Conservation (phyloP, 2,329 filamentous ascomycete species). For the Alternaria panax region DNA sequence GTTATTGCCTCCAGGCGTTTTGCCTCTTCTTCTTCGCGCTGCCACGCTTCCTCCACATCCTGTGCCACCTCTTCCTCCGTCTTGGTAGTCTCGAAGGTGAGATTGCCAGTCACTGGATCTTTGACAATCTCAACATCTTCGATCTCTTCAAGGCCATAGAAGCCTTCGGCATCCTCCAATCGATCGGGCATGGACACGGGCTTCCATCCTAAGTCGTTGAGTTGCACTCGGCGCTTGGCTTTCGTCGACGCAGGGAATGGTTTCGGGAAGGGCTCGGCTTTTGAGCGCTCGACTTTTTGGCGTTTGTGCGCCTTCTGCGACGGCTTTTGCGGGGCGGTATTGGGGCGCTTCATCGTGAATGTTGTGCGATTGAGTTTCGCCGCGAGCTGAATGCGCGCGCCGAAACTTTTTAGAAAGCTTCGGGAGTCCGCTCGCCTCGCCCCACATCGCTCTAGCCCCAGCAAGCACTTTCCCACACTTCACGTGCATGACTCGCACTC, state of each 20-base stretch:
- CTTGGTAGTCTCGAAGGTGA: slow-evolving; percentile 51
- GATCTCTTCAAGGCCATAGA: slow-evolving; percentile 90
- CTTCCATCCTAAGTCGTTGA: slow-evolving; percentile 68
- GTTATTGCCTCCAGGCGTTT: slow-evolving; percentile 32
- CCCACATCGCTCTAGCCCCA: slow-evolving; percentile 24
- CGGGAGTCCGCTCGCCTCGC: slow-evolving; percentile 34
- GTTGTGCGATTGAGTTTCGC: slow-evolving; percentile 4
- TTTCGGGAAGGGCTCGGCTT: slow-evolving; percentile 22
- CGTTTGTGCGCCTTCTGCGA: slow-evolving; percentile 54
- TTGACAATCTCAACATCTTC: slow-evolving; percentile 87
- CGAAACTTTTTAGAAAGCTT: slow-evolving; percentile 30
- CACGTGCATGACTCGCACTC: slow-evolving; percentile 27
- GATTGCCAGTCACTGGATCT: slow-evolving; percentile 58
- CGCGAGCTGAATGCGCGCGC: slow-evolving; percentile 2
- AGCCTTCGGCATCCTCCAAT: slow-evolving; percentile 89
- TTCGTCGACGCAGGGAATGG: slow-evolving; percentile 20
- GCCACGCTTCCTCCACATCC: slow-evolving; percentile 32
- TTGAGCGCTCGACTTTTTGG: slow-evolving; percentile 44
- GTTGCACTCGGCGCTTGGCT: slow-evolving; percentile 44
- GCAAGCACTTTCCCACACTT: slow-evolving; percentile 34
- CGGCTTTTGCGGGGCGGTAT: slow-evolving; percentile 51
- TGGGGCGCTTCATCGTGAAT: slow-evolving; percentile 47
- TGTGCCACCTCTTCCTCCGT: slow-evolving; percentile 34
- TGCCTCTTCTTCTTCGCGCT: slow-evolving; percentile 31
- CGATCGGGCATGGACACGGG: slow-evolving; percentile 74